Evolutionary conservation across 208 protist genomes (phyloP), one percentile per base, ranked within the genome.

Genomic region (Acanthamoeba rhysodes): DNA sequence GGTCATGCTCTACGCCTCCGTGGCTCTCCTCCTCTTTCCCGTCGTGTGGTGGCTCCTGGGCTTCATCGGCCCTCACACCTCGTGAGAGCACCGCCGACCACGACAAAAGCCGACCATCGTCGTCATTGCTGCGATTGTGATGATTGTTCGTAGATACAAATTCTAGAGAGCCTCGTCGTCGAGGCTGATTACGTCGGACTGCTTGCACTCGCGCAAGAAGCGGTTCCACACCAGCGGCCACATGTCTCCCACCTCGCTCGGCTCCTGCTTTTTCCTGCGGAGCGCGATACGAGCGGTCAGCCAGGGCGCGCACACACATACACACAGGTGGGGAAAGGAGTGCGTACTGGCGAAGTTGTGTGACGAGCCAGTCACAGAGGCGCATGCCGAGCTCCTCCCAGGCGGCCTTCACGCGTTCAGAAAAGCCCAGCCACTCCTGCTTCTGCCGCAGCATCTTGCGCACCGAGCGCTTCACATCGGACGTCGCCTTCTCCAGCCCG

Each of bases 381-480:
- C 18, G 22, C 64, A 72, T 37, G 64, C 64, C 64, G 29, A 72
- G 64, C 64, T 72, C 64, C 64, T 72, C 64, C 64, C 64, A 72
- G 22, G 64, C 64, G 9, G 64, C 64, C 64, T 72, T 72, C 64
- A 72, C 64, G n/a, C 64, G 64, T n/a, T 72, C 64, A n/a, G 64
- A 72, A 7, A 72, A 72, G 64, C 64, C 64, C 29, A 72, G n/a
- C 64, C 64, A 72, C 64, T 72, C 64, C 29, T 72, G 64, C 64
- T 72, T 72, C 64, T 72, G 64, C 64, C 64, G 22, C n/a, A 72
- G 64, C 64, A 72, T 72, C 64, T 72, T 72, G 29, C 64, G 64
- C 64, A 72, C 22, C n/a, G 64, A 72, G 7, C 64, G 64, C 64
- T 72, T 72, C 64, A 72, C 64, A 7, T n/a, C 29, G 6, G 64